These are phyloP conservation scores for Colletotrichum tofieldiae DNA, from an alignment of 2,329 filamentous ascomycete species.

Conservation along the genomic window DNA sequence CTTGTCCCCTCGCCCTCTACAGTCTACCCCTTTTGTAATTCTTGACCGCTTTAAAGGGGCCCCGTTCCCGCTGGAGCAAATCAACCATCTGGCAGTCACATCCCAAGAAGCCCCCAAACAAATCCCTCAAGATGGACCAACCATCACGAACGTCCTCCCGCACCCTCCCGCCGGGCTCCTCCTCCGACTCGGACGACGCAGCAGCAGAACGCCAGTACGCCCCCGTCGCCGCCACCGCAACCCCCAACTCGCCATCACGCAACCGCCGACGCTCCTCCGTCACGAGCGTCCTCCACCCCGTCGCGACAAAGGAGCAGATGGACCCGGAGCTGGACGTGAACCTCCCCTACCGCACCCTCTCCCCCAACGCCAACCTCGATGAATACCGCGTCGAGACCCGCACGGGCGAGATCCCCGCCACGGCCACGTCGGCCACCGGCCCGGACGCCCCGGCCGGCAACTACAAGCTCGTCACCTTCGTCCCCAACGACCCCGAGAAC, in stretches of 20 bases:
- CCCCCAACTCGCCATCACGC: not conserved
- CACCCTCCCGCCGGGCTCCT: conserved; percentile 30
- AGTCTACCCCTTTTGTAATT: not conserved
- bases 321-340: conserved; percentile 64
- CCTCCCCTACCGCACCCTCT: conserved; percentile 77
- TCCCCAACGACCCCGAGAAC: conserved; percentile 80
- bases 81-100: not conserved
- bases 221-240: conserved; percentile 21
- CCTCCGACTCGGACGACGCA: conserved; percentile 13
- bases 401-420: conserved; percentile 72
- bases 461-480: conserved; percentile 76
- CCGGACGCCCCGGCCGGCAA: conserved; percentile 38
- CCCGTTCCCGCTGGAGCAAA: no score
- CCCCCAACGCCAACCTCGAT: conserved; percentile 71
- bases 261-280: conserved; percentile 47
- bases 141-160: conserved; percentile 26
- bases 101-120: not conserved
- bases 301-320: conserved; percentile 56
- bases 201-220: conserved; percentile 20
- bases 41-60: not conserved
- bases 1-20: not conserved
- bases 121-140: conserved; percentile 28
- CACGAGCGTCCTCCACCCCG: conserved; percentile 40
- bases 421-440: conserved; percentile 42
- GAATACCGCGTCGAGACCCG: conserved; percentile 78